Evolutionary conservation across 495 filamentous ascomycete species (phyloP), one percentile per base, ranked within the genome.

Genomic region (Wilcoxina mikolae): DNA sequence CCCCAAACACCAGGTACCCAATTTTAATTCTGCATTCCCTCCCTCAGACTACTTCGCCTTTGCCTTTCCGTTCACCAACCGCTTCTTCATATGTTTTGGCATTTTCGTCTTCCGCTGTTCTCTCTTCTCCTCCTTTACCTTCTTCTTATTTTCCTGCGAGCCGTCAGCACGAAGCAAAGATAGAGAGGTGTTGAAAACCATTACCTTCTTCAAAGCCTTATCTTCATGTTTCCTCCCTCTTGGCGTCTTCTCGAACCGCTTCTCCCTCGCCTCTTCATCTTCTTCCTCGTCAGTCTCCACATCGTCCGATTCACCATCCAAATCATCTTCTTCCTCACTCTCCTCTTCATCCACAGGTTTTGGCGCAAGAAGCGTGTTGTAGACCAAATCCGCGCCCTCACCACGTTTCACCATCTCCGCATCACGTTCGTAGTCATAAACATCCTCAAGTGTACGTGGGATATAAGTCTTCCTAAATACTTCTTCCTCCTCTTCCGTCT

Each of bases 401-500:
- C 85, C 89, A 17, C 79, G 74, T 1, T 77, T 78, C 1, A 94
- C 74, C 66, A 78, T 79, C 56, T 86, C 79, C 4, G 80, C 83
- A 59, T 96, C 91, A 58, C 88, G 81, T 69, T 96, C 91, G 44
- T 95, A 76, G 65, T 98, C 91, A 60, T 95, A 95, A 1, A 96
- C 91, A 56, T 96, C 84, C 60, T 95, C 82, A 41, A 98, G 70
- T 0, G 83, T 95, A 67, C 93, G 87, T 3, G 91, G 91, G 43
- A 98, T 95, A 64, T 87, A 95, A 62, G 94, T 85, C 60, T 95
- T 81, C 58, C 90, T 79, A 72, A 94, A 98, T 7, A 98, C 90
- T 55, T 91, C 84, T 47, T 82, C 83, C 54, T 95, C 85, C 0
- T 87, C 76, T 58, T 93, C 85, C 17, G 65, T 67, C 48, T 70